Percentiles rank a stretch among this genome's conserved stretches.
Conservation (phyloP, 2,329 filamentous ascomycete genomes). For the Alternaria angustiovoidea region DNA sequence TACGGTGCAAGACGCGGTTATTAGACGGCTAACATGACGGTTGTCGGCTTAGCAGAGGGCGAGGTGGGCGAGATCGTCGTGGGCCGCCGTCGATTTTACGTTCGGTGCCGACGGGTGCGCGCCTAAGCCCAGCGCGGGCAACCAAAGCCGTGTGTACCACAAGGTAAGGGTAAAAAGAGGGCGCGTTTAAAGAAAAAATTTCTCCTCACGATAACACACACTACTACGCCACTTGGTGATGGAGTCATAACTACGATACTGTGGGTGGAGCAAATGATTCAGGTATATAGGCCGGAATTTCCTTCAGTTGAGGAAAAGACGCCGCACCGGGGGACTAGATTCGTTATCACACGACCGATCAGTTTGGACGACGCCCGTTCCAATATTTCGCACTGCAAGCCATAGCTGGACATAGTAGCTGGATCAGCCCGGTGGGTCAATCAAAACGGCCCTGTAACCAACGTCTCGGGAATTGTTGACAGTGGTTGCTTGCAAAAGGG, state of each 20-base stretch:
- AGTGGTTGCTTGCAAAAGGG: not conserved
- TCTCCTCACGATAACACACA: not conserved
- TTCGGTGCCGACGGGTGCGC: constrained; percentile 10
- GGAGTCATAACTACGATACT: constrained; percentile 11
- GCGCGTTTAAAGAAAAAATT: not conserved
- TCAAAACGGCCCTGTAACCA: constrained; percentile 12
- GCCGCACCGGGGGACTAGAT: not conserved
- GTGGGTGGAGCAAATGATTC: constrained; percentile 15
- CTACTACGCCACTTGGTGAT: not conserved
- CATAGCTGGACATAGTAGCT: constrained; percentile 1
- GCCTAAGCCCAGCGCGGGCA: not conserved
- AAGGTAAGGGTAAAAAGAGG: not conserved
- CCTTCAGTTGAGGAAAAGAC: not conserved
- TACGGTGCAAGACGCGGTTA: constrained; percentile 1
- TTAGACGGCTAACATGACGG: constrained; percentile 4
- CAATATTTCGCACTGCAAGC: constrained; percentile 2
- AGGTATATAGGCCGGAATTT: constrained; percentile 1
- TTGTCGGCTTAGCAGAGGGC: constrained; percentile 3
- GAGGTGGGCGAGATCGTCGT: constrained; percentile 9
- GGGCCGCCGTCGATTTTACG: not conserved
- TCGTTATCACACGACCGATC: not conserved
- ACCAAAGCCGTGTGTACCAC: not conserved
- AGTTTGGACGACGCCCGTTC: not conserved
- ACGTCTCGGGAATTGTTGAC: not conserved
- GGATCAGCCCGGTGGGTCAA: not conserved